Conservation (phyloP, 139 green algal species). For the Auxenochlorella pyrenoidosa region DNA sequence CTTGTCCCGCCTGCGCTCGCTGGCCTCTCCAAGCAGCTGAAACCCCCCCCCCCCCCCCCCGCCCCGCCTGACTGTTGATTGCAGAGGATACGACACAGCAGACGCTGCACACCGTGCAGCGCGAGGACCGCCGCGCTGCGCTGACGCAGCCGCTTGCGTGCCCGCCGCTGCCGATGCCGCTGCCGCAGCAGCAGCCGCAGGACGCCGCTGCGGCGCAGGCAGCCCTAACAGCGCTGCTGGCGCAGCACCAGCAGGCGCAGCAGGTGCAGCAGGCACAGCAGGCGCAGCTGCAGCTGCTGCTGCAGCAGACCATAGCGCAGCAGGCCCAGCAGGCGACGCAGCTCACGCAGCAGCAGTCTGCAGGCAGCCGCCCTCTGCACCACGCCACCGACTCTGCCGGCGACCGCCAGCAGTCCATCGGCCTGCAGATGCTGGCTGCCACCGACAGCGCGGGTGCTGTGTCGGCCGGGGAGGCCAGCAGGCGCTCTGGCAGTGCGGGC, state of each 20-base stretch:
- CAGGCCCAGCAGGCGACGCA: not conserved
- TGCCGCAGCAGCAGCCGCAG: not conserved
- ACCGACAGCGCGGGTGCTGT: not conserved
- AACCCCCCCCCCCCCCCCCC: not conserved
- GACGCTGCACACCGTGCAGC: not conserved
- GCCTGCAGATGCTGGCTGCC: not conserved
- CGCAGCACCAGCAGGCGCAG: constrained; percentile 11
- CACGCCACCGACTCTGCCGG: not conserved
- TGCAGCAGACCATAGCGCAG: not conserved
- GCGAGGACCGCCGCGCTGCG: not conserved
- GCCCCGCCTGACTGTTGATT: not conserved
- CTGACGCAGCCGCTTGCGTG: not conserved
- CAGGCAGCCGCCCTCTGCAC: not conserved
- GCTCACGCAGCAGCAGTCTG: not conserved
- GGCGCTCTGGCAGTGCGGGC: not conserved
- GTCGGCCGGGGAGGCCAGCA: constrained; percentile 1
- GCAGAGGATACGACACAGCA: constrained; percentile 12
- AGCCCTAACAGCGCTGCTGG: not conserved
- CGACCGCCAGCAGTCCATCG: not conserved
- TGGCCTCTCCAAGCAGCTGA: not conserved
- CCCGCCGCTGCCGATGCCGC: not conserved
- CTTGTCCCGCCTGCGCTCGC: not conserved
- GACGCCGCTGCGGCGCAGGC: constrained; percentile 2
- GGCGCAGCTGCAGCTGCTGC: not conserved
- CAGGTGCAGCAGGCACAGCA: constrained; percentile 25